Evolutionary conservation across 352 stramenopile genomes (phyloP), one percentile per base, ranked within the genome.

Genomic region (Elongisporangium senticosum): DNA sequence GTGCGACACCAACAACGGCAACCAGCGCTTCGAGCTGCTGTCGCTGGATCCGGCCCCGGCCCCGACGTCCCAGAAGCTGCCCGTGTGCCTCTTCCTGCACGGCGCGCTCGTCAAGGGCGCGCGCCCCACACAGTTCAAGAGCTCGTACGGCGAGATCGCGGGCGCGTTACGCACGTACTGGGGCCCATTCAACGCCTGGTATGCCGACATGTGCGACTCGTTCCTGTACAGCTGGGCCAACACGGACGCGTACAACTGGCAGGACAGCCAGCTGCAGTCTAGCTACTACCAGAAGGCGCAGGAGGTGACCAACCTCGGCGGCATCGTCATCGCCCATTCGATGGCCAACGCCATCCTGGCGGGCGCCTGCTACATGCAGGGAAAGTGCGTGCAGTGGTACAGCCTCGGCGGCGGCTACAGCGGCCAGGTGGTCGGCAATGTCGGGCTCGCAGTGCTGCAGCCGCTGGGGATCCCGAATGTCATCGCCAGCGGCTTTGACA

Each of bases 21-120:
- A 81, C 52, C 72, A 81, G 40, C 64, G 72, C 58, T 81, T 76
- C 37, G 64, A 75, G 47, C 54, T 72, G 10, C 15, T 72, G 15
- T 37, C 26, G 26, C 26, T 37, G 26, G 26, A 6, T 11, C 26
- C 26, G 26, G 3, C 26, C 4, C 26, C 26, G 33, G 33, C 33
- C 33, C 8, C 33, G 33, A 17, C 11, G 33, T 20, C 49, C 49
- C 7, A 53, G 7, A 56, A 56, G 51, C 21, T 56, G 20, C 22
- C 51, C 5, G 26, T 40, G 51, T 56, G 51, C 14, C 51, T 56
- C 13, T 56, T 56, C 15, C 51, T 56, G 4, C 51, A 47, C 15
- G 51, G 22, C 4, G 51, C 51, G 13, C 13, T 39, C 5, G 22
- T 47, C n/a, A 11, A 56, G 23, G 51, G 51, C 17, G 51, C 51